A percentile compares a stretch with the other conserved stretches of the same genome.
phyloP scores from a whole-genome alignment of 75 land plant genomes.

The Pseudotsuga menziesii region DNA sequence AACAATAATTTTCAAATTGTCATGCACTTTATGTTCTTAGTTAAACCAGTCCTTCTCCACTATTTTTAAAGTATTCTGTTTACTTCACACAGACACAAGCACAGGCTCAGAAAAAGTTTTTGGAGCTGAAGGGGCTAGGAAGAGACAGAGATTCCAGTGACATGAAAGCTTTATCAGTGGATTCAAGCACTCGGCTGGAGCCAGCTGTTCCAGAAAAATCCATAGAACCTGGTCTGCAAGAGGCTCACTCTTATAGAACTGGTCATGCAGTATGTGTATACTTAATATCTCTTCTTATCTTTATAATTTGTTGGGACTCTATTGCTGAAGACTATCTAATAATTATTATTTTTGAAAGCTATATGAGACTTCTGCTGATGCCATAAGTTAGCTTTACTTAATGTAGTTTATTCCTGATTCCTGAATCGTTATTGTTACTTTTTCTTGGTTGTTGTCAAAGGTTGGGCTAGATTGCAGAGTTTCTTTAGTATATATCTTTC shows the following conservation, averaged over 20 bases:
- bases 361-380: neutral
- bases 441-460: neutral
- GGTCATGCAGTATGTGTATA: slow-evolving; percentile 17
- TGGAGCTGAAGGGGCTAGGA: slow-evolving; percentile 25
- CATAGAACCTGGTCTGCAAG: neutral
- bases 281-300: neutral
- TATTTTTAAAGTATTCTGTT: neutral
- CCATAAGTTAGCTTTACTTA: neutral
- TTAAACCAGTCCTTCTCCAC: neutral
- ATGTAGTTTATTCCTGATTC: neutral
- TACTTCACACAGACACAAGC: slow-evolving; percentile 41
- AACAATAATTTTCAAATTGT: neutral
- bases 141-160: neutral
- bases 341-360: neutral
- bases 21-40: neutral
- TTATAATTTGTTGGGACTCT: neutral
- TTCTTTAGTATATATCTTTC: neutral
- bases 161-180: neutral
- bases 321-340: neutral
- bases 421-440: neutral
- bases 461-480: neutral
- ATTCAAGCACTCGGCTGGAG: neutral
- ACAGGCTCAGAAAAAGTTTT: slow-evolving; percentile 42
- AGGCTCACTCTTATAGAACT: slow-evolving; percentile 18
- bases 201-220: slow-evolving; percentile 1